Evolutionary conservation across 2,329 filamentous ascomycete species (phyloP), one percentile per base, ranked within the genome.

Genomic region (Harringtonia aguacate): DNA sequence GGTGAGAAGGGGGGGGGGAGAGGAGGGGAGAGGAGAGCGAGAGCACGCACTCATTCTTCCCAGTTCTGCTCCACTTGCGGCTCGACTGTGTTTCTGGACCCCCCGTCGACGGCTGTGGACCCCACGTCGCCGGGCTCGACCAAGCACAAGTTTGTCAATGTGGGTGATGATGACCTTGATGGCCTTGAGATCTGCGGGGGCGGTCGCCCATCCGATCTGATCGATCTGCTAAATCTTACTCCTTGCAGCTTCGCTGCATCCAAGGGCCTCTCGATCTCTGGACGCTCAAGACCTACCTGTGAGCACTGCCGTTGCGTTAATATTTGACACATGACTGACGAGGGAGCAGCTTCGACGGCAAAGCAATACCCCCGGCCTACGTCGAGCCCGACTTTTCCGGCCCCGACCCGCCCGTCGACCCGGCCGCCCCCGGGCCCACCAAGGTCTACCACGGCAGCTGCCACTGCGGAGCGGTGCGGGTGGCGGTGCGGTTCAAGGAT

Each of bases 1-100:
- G n/a, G n/a, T n/a, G n/a, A n/a, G n/a, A n/a, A n/a, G n/a, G n/a
- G n/a, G n/a, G n/a, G n/a, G n/a, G n/a, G n/a, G n/a, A n/a, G n/a
- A n/a, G n/a, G n/a, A n/a, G n/a, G n/a, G n/a, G n/a, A n/a, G n/a
- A n/a, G n/a, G n/a, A n/a, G n/a, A n/a, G n/a, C n/a, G n/a, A n/a
- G n/a, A n/a, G n/a, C n/a, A n/a, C n/a, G n/a, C n/a, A n/a, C n/a
- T n/a, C n/a, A n/a, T n/a, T n/a, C n/a, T n/a, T n/a, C n/a, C n/a
- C n/a, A 75, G 70, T 77, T 76, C 51, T 78, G 75, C 50, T 52
- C 66, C 7, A 64, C 52, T 3, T 78, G 75, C 50, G 72, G 68
- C 24, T 69, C 64, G 6, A 57, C 62, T 3, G 46, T 75, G 7
- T 50, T 69, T 46, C 58, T 54, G n/a, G 55, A 41, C 8, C 18